Conservation (phyloP, 2,329 filamentous ascomycete species). For the Sporothrix brasiliensis region DNA sequence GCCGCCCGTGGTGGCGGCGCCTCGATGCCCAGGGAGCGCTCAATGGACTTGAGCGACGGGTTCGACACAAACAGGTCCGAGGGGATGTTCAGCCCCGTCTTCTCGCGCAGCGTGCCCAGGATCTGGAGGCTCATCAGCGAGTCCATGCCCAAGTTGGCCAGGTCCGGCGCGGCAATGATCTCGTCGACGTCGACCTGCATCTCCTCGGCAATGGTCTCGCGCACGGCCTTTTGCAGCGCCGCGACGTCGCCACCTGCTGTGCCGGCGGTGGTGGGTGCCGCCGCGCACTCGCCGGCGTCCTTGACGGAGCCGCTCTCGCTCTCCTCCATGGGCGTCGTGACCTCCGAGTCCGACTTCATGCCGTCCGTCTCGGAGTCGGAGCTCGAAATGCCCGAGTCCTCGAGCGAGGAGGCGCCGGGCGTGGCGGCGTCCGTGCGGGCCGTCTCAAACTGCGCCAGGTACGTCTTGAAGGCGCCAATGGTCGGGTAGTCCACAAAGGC, state of each 20-base stretch:
- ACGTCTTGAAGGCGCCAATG: slow-evolving; percentile 56
- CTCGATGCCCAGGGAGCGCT: slow-evolving; percentile 62
- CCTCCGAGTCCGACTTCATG: slow-evolving; percentile 52
- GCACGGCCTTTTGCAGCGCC: slow-evolving; percentile 55
- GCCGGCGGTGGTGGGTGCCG: too few relatives aligned
- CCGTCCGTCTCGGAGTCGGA: slow-evolving; percentile 52
- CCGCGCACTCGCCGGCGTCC: slow-evolving; percentile 42
- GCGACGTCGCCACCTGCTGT: slow-evolving; percentile 44
- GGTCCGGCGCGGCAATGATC: slow-evolving; percentile 56
- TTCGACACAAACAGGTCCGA: slow-evolving; percentile 64
- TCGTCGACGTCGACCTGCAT: slow-evolving; percentile 72
- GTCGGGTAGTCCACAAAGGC: slow-evolving; percentile 59
- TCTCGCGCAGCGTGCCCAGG: slow-evolving; percentile 57
- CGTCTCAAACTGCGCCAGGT: slow-evolving; percentile 47
- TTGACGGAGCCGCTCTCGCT: slow-evolving; percentile 56
- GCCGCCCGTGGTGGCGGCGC: slow-evolving; percentile 32
- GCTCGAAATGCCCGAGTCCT: slow-evolving; percentile 45
- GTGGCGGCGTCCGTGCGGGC: slow-evolving; percentile 36
- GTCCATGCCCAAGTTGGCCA: slow-evolving; percentile 62
- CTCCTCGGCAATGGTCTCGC: slow-evolving; percentile 69
- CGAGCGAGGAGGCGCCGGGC: slow-evolving; percentile 30
- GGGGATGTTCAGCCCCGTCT: slow-evolving; percentile 57
- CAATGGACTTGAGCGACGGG: slow-evolving; percentile 65
- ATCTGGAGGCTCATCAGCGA: slow-evolving; percentile 62
- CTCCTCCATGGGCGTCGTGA: slow-evolving; percentile 58